Evolutionary conservation across 169 alveolate species (phyloP).

Genomic region (Eimeria acervulina): DNA sequence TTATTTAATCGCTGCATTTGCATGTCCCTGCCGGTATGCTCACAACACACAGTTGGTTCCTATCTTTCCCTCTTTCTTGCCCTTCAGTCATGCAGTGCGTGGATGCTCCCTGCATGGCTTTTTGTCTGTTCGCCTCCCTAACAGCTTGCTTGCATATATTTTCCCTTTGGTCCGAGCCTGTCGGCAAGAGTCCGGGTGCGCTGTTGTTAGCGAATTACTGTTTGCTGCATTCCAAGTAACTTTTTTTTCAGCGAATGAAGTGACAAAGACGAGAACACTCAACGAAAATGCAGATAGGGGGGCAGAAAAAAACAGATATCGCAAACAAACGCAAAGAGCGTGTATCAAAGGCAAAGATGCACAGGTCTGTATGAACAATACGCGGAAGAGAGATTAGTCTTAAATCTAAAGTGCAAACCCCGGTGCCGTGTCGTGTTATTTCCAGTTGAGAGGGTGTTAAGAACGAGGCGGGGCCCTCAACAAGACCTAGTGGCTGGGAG

Average conservation of each 20-base stretch:
- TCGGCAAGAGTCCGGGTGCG: no score
- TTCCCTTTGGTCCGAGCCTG: no score
- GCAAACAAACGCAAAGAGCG: not conserved
- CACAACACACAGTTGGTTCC: not conserved
- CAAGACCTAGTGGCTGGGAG: not conserved
- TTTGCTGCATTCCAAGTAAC: not conserved
- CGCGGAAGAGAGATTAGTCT: no score
- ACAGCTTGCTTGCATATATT: not conserved
- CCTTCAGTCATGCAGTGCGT: not conserved
- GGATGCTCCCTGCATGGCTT: not conserved
- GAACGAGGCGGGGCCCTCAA: not conserved
- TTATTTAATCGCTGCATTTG: no score
- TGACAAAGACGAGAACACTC: not conserved
- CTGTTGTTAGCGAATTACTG: not conserved
- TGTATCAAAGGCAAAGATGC: not conserved
- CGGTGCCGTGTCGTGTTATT: no score
- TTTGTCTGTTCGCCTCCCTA: not conserved
- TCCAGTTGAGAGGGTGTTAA: not conserved
- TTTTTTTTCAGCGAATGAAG: not conserved
- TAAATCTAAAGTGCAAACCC: not conserved
- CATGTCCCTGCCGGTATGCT: not conserved
- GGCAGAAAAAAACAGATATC: not conserved
- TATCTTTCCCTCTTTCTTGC: not conserved
- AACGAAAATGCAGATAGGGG: not conserved
- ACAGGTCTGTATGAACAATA: not conserved